phyloP scores from a whole-genome alignment of 2,329 filamentous ascomycete species.

The Arachnomyces sp. region DNA sequence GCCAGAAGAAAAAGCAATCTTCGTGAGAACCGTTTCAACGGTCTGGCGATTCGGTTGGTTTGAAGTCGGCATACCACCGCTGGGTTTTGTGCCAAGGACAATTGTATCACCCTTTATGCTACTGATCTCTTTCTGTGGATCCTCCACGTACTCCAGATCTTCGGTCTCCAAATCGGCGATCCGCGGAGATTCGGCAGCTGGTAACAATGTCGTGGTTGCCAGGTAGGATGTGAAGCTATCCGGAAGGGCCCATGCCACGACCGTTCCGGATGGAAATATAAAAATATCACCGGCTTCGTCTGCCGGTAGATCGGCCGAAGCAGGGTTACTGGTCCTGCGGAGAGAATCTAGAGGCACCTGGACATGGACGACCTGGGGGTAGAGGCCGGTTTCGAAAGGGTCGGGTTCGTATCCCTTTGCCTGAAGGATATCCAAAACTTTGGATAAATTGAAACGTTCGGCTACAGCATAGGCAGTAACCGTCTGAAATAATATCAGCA shows the following conservation, averaged over 20 bases:
- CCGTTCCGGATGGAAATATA: conserved; percentile 87
- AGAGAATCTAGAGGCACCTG: conserved; percentile 42
- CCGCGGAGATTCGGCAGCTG: conserved; percentile 70
- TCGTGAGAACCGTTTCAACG: conserved; percentile 66
- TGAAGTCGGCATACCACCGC: conserved; percentile 14
- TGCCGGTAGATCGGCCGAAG: conserved; percentile 28
- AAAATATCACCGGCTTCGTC: conserved; percentile 73
- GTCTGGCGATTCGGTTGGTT: conserved; percentile 23
- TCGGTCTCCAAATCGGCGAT: conserved; percentile 70
- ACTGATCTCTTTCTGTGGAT: conserved; percentile 64
- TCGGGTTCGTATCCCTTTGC: conserved; percentile 56
- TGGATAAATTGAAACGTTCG: conserved; percentile 57
- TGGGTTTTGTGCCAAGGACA: conserved; percentile 67
- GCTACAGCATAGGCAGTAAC: conserved; percentile 61
- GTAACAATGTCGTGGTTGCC: conserved; percentile 63
- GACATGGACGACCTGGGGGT: conserved; percentile 59
- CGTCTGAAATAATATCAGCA: conserved; percentile 26
- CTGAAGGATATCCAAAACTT: conserved; percentile 51
- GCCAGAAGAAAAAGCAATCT: conserved; percentile 93
- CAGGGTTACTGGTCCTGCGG: conserved; percentile 35
- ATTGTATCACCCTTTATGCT: conserved; percentile 82
- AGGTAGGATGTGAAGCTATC: conserved; percentile 63
- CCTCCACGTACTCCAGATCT: conserved; percentile 78
- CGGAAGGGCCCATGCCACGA: conserved; percentile 85
- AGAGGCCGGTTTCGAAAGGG: conserved; percentile 54